Percentiles rank a stretch among this genome's conserved stretches.
phyloP scores from a whole-genome alignment of 495 filamentous ascomycete genomes.

The Xylaria nigripes region DNA sequence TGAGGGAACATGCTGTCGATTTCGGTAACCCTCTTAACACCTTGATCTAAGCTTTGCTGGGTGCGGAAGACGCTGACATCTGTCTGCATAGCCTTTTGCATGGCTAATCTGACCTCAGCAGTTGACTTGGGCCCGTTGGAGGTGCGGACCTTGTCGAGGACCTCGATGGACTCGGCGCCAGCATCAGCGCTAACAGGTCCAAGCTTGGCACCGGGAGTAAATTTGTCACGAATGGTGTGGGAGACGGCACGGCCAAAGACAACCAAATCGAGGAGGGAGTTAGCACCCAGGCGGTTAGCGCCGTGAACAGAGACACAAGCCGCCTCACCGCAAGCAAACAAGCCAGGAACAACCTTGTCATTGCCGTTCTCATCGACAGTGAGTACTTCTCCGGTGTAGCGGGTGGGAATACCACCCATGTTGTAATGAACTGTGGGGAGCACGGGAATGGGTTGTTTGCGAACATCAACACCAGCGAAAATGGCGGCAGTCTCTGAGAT shows the following conservation, averaged over 20 bases:
- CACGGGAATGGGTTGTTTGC: constrained; percentile 93
- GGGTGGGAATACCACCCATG: constrained; percentile 98
- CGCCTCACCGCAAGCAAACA: constrained; percentile 94
- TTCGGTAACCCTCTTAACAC: constrained; percentile 68
- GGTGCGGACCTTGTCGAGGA: constrained; percentile 77
- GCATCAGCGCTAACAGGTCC: constrained; percentile 71
- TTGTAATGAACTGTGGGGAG: constrained; percentile 98
- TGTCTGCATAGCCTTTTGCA: constrained; percentile 98
- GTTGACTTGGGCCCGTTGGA: constrained; percentile 79
- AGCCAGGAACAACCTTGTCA: constrained; percentile 88
- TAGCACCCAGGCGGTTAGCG: constrained; percentile 93
- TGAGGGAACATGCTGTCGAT: constrained; percentile 73
- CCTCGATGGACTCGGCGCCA: constrained; percentile 74
- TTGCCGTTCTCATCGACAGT: constrained; percentile 74
- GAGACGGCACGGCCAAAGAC: constrained; percentile 96
- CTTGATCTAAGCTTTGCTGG: constrained; percentile 78
- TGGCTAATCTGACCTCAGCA: constrained; percentile 76
- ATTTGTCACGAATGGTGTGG: constrained; percentile 87
- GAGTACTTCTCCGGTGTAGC: constrained; percentile 92
- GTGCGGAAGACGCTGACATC: constrained; percentile 97
- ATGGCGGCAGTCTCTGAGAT: constrained; percentile 97
- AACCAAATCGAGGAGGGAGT: constrained; percentile 93
- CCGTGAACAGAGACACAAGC: constrained; percentile 97
- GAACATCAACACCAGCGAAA: constrained; percentile 92
- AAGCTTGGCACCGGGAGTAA: constrained; percentile 68